Conservation (phyloP, 495 filamentous ascomycete species). For the Annulohypoxylon bovei region DNA sequence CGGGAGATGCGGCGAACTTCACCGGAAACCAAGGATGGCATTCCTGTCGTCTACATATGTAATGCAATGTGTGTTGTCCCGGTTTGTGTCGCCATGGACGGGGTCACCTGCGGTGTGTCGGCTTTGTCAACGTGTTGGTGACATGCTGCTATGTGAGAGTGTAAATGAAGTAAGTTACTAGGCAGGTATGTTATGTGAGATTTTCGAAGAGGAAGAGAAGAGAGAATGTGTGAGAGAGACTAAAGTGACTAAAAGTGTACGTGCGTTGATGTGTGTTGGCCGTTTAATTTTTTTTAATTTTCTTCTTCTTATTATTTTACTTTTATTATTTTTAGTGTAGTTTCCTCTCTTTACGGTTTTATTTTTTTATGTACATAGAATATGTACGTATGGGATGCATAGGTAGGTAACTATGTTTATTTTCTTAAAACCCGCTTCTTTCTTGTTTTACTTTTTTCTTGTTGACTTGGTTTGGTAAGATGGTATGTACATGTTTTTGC, state of each 20-base stretch:
- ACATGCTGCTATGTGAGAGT: constrained; percentile 38
- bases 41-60: constrained; percentile 38
- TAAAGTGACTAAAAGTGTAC: not conserved
- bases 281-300: not conserved
- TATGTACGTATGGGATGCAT: not conserved
- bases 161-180: constrained; percentile 1
- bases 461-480: constrained; percentile 5
- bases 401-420: not conserved
- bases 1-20: constrained; percentile 43
- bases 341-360: no score
- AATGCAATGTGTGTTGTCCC: constrained; percentile 46
- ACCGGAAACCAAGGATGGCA: constrained; percentile 42
- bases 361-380: not conserved
- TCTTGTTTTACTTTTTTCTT: constrained; percentile 5
- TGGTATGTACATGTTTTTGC: not conserved
- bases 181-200: not conserved
- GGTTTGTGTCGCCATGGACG: constrained; percentile 39
- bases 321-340: not conserved
- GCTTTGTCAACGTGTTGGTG: constrained; percentile 45
- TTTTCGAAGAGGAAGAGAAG: constrained; percentile 1
- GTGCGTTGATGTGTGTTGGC: constrained; percentile 1
- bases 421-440: not conserved
- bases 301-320: not conserved
- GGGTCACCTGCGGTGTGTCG: constrained; percentile 44
- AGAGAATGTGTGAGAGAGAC: not conserved